These are phyloP conservation scores for Lachancea dasiensis DNA, from an alignment of 805 yeast species.

Conservation along the genomic window DNA sequence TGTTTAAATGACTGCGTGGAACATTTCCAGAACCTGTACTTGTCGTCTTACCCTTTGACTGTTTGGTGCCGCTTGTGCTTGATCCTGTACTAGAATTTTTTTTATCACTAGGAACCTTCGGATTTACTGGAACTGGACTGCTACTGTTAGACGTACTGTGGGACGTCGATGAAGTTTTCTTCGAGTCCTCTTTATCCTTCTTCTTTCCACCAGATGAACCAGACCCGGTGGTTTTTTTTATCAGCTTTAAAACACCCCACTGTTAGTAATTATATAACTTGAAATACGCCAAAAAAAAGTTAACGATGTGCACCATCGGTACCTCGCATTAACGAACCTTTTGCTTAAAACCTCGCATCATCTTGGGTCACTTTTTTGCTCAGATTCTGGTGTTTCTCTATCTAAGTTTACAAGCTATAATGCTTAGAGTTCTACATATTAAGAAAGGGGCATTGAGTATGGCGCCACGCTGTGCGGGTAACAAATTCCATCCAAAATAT, in stretches of 20 bases:
- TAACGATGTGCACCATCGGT: background rate
- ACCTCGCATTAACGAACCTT: constrained; percentile 35
- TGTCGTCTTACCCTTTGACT: constrained; percentile 5
- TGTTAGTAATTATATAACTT: constrained; percentile 2
- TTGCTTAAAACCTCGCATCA: constrained; percentile 74
- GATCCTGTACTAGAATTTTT: constrained; percentile 11
- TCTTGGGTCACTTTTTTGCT: constrained; percentile 31
- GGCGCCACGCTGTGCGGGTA: background rate
- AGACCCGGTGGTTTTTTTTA: constrained; percentile 33
- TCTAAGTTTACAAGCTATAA: background rate
- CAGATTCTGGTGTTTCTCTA: constrained; percentile 2
- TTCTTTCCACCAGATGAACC: constrained; percentile 35
- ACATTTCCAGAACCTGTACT: background rate
- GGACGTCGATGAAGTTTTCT: constrained; percentile 13
- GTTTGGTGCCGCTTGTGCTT: background rate
- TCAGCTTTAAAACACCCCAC: constrained; percentile 17
- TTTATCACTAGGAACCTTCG: constrained; percentile 11
- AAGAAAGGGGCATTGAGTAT: constrained; percentile 1
- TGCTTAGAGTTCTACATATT: background rate
- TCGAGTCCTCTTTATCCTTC: constrained; percentile 38
- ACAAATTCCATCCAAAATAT: no score
- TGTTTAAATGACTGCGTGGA: background rate
- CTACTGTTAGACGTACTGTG: constrained; percentile 14
- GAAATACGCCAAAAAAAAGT: background rate
- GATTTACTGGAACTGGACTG: background rate